These are phyloP conservation scores for Tardiomyces blankii DNA, from an alignment of 1,139 yeast species.

Conservation along the genomic window DNA sequence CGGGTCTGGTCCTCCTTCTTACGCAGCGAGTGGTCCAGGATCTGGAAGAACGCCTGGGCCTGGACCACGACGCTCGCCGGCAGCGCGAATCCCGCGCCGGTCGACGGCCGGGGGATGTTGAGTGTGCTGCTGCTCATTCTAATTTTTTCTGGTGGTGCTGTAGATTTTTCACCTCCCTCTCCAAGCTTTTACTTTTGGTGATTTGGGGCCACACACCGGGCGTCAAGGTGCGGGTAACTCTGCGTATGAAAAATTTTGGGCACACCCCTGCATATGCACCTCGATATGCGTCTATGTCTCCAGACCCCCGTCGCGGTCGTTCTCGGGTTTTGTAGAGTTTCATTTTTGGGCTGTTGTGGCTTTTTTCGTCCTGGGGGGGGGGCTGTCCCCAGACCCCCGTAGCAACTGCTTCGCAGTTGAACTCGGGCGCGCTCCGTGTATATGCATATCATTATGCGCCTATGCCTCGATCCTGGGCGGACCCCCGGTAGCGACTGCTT, in stretches of 20 bases:
- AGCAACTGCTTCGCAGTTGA: no score
- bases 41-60: constrained; percentile 65
- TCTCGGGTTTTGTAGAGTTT: no score
- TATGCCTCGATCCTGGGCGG: no score
- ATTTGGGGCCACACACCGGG: background rate
- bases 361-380: no score
- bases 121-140: background rate
- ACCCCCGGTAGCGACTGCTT: no score
- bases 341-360: no score
- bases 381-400: no score
- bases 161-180: background rate
- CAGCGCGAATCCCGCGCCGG: background rate
- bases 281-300: no score
- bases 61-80: constrained; percentile 37
- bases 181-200: background rate
- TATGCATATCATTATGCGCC: no score
- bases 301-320: no score
- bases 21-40: constrained; percentile 47
- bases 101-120: background rate
- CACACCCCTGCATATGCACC: no score
- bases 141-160: background rate
- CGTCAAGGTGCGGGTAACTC: background rate
- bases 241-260: background rate
- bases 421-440: no score
- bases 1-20: constrained; percentile 38